Conservation (phyloP, 1,284 basidiomycete species). For the Naganishia sp. region DNA sequence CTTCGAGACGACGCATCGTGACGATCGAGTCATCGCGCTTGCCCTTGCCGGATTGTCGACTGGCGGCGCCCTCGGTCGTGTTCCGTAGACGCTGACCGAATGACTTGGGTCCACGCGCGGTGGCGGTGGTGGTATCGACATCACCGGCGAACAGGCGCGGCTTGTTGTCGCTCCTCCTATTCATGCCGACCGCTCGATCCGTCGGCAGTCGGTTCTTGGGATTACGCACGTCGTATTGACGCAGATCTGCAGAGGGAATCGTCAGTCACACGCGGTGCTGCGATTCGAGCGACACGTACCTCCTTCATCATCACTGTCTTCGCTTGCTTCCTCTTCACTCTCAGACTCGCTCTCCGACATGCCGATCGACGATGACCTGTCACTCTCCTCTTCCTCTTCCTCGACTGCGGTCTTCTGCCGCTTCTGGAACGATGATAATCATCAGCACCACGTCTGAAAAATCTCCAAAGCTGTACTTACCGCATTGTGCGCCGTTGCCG, state of each 20-base stretch:
- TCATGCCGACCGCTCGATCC: constrained; percentile 35
- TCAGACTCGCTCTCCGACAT: constrained; percentile 54
- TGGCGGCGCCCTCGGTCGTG: background rate
- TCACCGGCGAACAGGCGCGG: constrained; percentile 45
- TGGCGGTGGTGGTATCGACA: constrained; percentile 28
- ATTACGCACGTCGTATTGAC: constrained; percentile 56
- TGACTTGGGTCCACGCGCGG: constrained; percentile 39
- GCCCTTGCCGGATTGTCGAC: constrained; percentile 14
- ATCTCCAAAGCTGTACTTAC: constrained; percentile 27
- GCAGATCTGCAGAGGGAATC: constrained; percentile 44
- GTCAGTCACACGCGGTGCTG: constrained; percentile 6
- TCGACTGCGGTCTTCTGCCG: constrained; percentile 75
- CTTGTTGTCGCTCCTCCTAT: constrained; percentile 35
- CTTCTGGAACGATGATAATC: constrained; percentile 39
- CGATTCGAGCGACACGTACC: constrained; percentile 49
- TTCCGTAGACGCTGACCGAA: constrained; percentile 51
- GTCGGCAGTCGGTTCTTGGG: constrained; percentile 32
- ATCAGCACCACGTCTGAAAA: background rate
- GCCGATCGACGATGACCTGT: constrained; percentile 71
- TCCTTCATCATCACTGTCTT: constrained; percentile 55
- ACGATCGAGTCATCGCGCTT: constrained; percentile 34
- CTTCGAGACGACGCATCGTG: constrained; percentile 35
- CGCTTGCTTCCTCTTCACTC: constrained; percentile 45
- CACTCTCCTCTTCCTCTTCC: constrained; percentile 85
- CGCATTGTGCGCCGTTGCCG: constrained; percentile 63